Percentiles rank a stretch among this genome's conserved stretches.
Conservation (phyloP, 1,284 basidiomycete species). For the Phenoliferia sp. region DNA sequence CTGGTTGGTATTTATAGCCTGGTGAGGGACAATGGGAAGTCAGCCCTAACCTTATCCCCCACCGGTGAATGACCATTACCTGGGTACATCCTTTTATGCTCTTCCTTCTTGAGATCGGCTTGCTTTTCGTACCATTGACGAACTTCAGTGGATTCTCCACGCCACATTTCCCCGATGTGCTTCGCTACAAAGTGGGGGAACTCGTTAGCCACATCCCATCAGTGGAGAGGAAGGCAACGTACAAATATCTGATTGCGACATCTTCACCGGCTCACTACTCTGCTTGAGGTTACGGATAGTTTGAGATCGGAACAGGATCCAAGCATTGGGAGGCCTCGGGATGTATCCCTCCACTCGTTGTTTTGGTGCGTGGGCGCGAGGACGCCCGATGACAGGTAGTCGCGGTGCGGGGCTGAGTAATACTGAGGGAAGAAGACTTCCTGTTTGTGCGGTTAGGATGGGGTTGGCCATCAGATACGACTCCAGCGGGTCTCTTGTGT, state of each 20-base stretch:
- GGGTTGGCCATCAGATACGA: too few relatives aligned
- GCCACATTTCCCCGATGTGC: constrained; percentile 67
- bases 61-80: too few relatives aligned
- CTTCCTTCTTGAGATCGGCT: constrained; percentile 62
- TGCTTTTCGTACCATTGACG: constrained; percentile 62
- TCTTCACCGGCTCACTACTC: constrained; percentile 14
- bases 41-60: too few relatives aligned
- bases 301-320: constrained; percentile 82
- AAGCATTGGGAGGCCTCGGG: constrained; percentile 78
- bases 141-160: constrained; percentile 52
- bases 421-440: too few relatives aligned
- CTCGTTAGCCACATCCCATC: neutral
- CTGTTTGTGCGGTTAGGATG: too few relatives aligned
- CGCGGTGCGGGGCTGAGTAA: too few relatives aligned
- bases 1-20: neutral
- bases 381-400: too few relatives aligned
- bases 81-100: constrained; percentile 38
- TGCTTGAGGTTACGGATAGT: constrained; percentile 19
- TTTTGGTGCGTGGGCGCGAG: too few relatives aligned
- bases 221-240: neutral
- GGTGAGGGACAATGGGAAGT: neutral
- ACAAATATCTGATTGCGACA: constrained; percentile 30
- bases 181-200: constrained; percentile 46
- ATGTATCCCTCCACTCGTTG: constrained; percentile 40
- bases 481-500: too few relatives aligned